Conservation (phyloP, 2,329 filamentous ascomycete species). For the Graphium sp. region DNA sequence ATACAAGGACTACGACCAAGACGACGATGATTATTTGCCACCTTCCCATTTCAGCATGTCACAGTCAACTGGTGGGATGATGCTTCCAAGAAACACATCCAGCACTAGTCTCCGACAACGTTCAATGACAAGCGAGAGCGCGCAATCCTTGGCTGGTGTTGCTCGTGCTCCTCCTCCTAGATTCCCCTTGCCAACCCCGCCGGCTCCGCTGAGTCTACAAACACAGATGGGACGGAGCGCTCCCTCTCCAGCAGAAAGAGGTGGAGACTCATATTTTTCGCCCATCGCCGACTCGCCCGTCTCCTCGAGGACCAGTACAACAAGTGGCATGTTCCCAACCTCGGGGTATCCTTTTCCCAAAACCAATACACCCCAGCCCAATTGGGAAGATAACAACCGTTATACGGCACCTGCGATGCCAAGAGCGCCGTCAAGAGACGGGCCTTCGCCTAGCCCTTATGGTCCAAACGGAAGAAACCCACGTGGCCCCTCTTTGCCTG, state of each 20-base stretch:
- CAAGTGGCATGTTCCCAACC: constrained; percentile 52
- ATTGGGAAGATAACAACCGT: constrained; percentile 58
- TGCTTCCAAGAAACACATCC: constrained; percentile 48
- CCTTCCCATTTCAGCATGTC: constrained; percentile 4
- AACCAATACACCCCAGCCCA: constrained; percentile 48
- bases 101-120: constrained; percentile 60
- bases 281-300: constrained; percentile 66
- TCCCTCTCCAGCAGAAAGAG: constrained; percentile 43
- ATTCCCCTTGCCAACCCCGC: constrained; percentile 48
- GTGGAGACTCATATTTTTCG: constrained; percentile 84
- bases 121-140: constrained; percentile 58
- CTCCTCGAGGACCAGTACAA: constrained; percentile 57
- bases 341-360: constrained; percentile 55
- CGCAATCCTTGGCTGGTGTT: constrained; percentile 37
- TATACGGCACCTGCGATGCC: constrained; percentile 83
- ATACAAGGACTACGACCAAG: constrained; percentile 49
- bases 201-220: constrained; percentile 51
- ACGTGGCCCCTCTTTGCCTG: constrained; percentile 66
- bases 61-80: constrained; percentile 18
- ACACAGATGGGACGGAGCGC: constrained; percentile 25
- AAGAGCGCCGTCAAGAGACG: constrained; percentile 64
- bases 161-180: constrained; percentile 48
- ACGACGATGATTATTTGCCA: constrained; percentile 39
- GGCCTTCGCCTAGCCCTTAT: constrained; percentile 49
- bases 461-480: constrained; percentile 45